phyloP scores from a whole-genome alignment of 495 filamentous ascomycete genomes.

The Talaromyces borbonicus region DNA sequence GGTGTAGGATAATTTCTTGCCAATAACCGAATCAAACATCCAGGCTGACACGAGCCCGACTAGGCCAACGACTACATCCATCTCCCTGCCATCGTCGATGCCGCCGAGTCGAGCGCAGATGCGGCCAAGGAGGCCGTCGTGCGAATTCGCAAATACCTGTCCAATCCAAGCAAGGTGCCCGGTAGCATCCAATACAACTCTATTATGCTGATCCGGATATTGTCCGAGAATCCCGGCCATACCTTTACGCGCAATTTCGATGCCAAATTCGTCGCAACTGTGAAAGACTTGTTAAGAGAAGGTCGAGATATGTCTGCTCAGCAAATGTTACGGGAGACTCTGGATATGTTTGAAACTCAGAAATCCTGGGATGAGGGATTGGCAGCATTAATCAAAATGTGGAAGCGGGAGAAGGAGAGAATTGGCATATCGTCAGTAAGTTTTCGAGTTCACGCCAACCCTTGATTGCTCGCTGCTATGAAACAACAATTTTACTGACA shows the following conservation, averaged over 20 bases:
- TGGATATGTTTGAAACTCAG: slow-evolving; percentile 59
- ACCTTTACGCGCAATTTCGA: slow-evolving; percentile 85
- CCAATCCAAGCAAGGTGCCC: slow-evolving; percentile 49
- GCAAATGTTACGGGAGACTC: slow-evolving; percentile 75
- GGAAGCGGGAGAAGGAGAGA: slow-evolving; percentile 71
- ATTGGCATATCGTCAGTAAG: not conserved
- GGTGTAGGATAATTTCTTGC: slow-evolving; percentile 38
- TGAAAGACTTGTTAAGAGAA: slow-evolving; percentile 66
- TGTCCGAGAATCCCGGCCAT: slow-evolving; percentile 81
- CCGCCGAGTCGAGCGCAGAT: slow-evolving; percentile 79
- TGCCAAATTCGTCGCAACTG: slow-evolving; percentile 60
- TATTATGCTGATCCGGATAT: slow-evolving; percentile 90
- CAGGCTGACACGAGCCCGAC: slow-evolving; percentile 5
- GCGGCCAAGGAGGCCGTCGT: slow-evolving; percentile 71
- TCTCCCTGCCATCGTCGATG: slow-evolving; percentile 90
- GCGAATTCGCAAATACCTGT: slow-evolving; percentile 72
- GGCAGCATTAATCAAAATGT: slow-evolving; percentile 60
- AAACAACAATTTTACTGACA: not conserved
- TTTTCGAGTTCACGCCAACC: no score
- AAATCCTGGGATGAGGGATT: slow-evolving; percentile 69
- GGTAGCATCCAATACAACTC: slow-evolving; percentile 85
- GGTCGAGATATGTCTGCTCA: slow-evolving; percentile 66
- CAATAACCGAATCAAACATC: not conserved
- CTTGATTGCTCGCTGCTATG: not conserved
- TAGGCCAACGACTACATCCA: slow-evolving; percentile 83